These are phyloP conservation scores for Ustilago sp. DNA, from an alignment of 1,284 basidiomycete genomes.

Conservation along the genomic window DNA sequence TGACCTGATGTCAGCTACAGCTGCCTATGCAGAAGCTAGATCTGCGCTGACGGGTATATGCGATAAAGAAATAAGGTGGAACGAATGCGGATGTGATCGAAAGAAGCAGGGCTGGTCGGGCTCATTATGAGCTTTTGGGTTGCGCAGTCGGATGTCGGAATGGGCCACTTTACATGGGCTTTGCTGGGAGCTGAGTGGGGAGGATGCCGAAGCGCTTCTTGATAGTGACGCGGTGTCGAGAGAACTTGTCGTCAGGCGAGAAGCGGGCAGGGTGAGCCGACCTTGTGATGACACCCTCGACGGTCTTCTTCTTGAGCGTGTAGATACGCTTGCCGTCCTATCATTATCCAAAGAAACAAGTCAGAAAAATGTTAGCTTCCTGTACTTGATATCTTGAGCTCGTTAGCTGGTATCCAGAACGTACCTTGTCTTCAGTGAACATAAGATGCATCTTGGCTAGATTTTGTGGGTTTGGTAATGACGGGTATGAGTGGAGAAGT, in stretches of 20 bases:
- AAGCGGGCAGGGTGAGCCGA: constrained; percentile 68
- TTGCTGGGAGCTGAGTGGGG: constrained; percentile 59
- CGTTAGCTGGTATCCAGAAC: constrained; percentile 1
- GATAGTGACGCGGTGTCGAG: constrained; percentile 67
- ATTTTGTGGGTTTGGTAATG: neutral
- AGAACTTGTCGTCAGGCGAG: constrained; percentile 70
- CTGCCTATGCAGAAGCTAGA: neutral
- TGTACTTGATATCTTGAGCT: neutral
- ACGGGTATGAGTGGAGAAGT: constrained; percentile 10
- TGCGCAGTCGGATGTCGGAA: neutral
- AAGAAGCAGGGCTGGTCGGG: neutral
- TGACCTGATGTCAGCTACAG: constrained; percentile 3
- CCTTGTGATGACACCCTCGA: constrained; percentile 63
- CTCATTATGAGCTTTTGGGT: neutral
- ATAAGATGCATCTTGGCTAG: constrained; percentile 67
- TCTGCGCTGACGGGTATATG: constrained; percentile 44
- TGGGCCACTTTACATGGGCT: constrained; percentile 51
- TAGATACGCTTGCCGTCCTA: constrained; percentile 68
- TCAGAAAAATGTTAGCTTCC: neutral
- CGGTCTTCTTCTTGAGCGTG: constrained; percentile 67
- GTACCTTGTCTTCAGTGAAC: constrained; percentile 65
- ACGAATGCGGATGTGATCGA: neutral
- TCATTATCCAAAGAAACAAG: neutral
- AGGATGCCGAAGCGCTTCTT: constrained; percentile 68
- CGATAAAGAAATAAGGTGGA: neutral